phyloP scores from a whole-genome alignment of 805 yeast species.

The Blastobotrys chiropterorum region DNA sequence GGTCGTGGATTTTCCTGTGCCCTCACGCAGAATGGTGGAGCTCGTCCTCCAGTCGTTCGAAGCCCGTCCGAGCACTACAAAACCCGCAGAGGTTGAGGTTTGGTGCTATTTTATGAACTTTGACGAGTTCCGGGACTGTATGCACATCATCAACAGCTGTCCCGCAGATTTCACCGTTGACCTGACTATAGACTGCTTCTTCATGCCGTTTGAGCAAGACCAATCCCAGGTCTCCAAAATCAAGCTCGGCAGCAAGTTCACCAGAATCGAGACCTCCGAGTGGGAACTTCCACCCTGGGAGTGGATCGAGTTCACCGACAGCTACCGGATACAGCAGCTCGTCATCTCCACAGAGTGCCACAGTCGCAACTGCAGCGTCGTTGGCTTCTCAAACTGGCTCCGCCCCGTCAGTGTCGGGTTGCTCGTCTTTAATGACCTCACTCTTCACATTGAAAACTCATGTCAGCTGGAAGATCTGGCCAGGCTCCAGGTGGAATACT shows the following conservation, averaged over 20 bases:
- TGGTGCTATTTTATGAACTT: neutral
- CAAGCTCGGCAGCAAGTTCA: neutral
- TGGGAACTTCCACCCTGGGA: neutral
- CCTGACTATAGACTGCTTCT: neutral
- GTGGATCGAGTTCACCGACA: neutral
- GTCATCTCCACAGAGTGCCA: neutral
- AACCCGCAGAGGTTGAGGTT: neutral
- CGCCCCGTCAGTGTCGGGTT: neutral
- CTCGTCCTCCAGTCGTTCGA: neutral
- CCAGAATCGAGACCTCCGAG: neutral
- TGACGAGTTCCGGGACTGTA: neutral
- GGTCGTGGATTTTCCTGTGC: neutral
- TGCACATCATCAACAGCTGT: neutral
- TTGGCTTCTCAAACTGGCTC: neutral
- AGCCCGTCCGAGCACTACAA: neutral
- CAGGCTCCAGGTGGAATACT: neutral
- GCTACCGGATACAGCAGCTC: neutral
- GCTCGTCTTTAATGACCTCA: neutral
- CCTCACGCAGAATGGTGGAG: neutral
- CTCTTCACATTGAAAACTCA: neutral
- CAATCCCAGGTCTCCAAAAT: neutral
- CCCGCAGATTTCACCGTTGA: neutral
- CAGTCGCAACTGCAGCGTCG: neutral
- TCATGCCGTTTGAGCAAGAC: neutral
- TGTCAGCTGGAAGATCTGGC: neutral